Evolutionary conservation across 2,329 filamentous ascomycete species (phyloP), one percentile per base, ranked within the genome.

Genomic region (Monilinia fructicola): DNA sequence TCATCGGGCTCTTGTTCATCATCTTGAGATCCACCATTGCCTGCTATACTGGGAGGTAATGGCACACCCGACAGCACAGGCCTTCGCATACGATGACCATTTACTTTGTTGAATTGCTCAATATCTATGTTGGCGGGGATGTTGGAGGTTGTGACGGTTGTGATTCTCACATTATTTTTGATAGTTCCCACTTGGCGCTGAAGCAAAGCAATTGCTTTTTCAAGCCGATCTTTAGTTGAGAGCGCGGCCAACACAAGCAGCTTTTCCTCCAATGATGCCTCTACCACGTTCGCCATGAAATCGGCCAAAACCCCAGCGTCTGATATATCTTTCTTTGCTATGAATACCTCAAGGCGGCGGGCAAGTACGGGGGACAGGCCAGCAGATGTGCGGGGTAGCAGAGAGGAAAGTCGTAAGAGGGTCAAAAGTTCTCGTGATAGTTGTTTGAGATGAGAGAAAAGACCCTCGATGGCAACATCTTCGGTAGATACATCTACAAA

Each of bases 221-320:
- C 87, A 64, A 98, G 83, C 48, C 95, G 85, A 56, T 90, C 86
- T 72, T 91, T 90, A 56, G 95, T 82, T 73, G 93, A 88, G 6
- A 96, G 79, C 0, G 93, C 88, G n/a, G 92, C 87, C 46, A 99
- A 82, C 21, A 99, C 86, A 66, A 91, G 87, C 64, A 99, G 83
- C 78, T 96, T 97, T 76, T 99, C 95, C 77, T 97, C 92, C 70
- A 96, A 90, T 12, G 87, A 90, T 61, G 90, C 89, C 70, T 97
- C 92, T 3, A 96, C 86, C 31, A 98, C 85, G 76, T 97, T 96
- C 50, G 92, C 90, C 92, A 99, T 97, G 77, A 98, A 98, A 77
- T 99, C 95, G 9, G 95, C 94, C 12, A 99, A 83, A 11, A 87
- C 81, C 2, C 94, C 94, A 1, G 93, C 93, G 72, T 98, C 93